Conservation (phyloP, 2,329 filamentous ascomycete genomes). For the Alternaria novae-zelandiae region DNA sequence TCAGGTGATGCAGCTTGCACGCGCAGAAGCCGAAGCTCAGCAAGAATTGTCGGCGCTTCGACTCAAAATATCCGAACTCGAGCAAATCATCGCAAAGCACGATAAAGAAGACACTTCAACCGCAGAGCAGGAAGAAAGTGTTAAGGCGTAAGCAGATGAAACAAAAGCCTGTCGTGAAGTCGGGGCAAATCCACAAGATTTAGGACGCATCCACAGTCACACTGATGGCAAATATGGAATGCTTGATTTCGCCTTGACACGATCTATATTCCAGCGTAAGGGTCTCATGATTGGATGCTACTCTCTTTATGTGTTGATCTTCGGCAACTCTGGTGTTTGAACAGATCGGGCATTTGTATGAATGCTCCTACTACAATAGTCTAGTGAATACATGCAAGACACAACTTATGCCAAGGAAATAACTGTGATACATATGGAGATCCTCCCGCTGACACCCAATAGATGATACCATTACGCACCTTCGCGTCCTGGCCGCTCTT, state of each 20-base stretch:
- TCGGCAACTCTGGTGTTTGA: background rate
- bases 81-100: background rate
- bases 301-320: background rate
- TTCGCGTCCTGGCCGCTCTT: background rate
- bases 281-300: background rate
- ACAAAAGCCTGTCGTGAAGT: background rate
- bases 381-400: background rate
- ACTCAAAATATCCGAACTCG: background rate
- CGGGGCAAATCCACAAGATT: background rate
- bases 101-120: background rate
- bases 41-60: background rate
- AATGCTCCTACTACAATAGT: background rate
- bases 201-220: background rate
- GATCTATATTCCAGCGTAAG: background rate
- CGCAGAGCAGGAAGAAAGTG: background rate
- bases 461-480: background rate
- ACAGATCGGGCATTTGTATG: background rate
- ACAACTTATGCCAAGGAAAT: background rate
- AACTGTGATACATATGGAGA: background rate
- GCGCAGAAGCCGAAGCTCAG: background rate
- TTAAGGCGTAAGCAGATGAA: background rate
- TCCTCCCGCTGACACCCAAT: background rate
- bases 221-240: background rate
- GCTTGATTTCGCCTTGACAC: background rate
- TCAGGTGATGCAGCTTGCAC: background rate